Conservation (phyloP, 169 alveolate genomes). For the Plasmodium malariae region DNA sequence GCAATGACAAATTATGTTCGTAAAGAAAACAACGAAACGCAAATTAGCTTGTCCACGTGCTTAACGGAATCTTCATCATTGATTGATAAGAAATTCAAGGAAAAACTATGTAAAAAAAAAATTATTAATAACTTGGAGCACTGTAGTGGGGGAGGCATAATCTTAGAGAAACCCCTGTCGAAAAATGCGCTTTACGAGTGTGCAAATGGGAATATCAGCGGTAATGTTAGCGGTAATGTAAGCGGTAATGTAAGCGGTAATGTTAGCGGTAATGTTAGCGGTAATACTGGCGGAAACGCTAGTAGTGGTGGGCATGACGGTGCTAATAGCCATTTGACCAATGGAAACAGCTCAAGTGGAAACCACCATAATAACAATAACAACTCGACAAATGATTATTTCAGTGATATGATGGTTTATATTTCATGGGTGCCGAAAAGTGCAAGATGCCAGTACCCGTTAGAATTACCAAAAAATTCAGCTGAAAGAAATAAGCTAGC, state of each 20-base stretch:
- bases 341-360: no score
- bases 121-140: conserved; percentile 7
- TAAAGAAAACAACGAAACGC: conserved; percentile 63
- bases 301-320: not conserved
- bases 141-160: no score
- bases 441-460: conserved; percentile 75
- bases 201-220: not conserved
- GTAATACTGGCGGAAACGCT: no score
- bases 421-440: conserved; percentile 78
- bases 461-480: conserved; percentile 66
- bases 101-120: conserved; percentile 20
- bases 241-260: conserved; percentile 11
- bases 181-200: no score
- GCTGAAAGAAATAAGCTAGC: conserved; percentile 75
- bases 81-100: conserved; percentile 32
- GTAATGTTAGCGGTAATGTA: not conserved
- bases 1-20: conserved; percentile 50
- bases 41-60: conserved; percentile 39
- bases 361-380: not conserved
- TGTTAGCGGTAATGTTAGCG: conserved; percentile 16
- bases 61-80: conserved; percentile 39
- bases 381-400: conserved; percentile 41
- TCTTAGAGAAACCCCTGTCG: no score
- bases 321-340: not conserved
- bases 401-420: conserved; percentile 77